Base-by-base conservation (phyloP, 176 grass and related monocot species). In the Pontederia paniculata region DNA sequence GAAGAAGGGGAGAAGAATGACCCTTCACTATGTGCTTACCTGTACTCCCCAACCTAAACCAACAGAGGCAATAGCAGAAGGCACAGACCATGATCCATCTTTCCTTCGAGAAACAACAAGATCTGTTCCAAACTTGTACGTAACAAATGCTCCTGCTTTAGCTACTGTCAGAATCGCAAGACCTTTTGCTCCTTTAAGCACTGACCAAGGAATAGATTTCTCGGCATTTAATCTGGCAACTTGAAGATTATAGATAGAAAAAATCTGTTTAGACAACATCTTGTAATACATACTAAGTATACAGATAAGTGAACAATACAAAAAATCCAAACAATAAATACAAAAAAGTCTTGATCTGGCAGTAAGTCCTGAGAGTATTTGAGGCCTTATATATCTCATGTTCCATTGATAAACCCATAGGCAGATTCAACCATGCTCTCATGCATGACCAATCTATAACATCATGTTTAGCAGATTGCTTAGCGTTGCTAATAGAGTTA, bases 21-120 rank as follows among this genome's bases (percentile, higher is more conserved):
- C 45, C 7, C 3, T 25, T 55, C 57, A 16, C 19, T 19, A 10
- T 28, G 48, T 49, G n/a, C n/a, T n/a, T n/a, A 95, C 89, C 78
- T 89, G 90, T 68, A 74, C 82, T 56, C 90, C 90, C 85, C 90
- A 96, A 72, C 90, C 90, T 76, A 96, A 78, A 55, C 90, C 85
- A 73, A 62, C 22, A 25, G 82, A 89, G 57, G 78, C 3, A 42
- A 96, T 96, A 48, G 90, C 78, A 53, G 90, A 96, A 12, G 85
- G 90, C 25, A 82, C 78, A 17, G 90, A 96, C 90, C 90, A 96
- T 9, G 79, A 83, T 16, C 90, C 90, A 74, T 96, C 82, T 74
- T 70, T 61, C 62, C 23, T 96, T 62, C 74, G 77, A 78, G 82
- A 80, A 73, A 96, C 63, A 20, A 96, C 90, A 49, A 96, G 65